phyloP scores from a whole-genome alignment of 164 flowering plant genomes.

The Warburgia ugandensis region DNA sequence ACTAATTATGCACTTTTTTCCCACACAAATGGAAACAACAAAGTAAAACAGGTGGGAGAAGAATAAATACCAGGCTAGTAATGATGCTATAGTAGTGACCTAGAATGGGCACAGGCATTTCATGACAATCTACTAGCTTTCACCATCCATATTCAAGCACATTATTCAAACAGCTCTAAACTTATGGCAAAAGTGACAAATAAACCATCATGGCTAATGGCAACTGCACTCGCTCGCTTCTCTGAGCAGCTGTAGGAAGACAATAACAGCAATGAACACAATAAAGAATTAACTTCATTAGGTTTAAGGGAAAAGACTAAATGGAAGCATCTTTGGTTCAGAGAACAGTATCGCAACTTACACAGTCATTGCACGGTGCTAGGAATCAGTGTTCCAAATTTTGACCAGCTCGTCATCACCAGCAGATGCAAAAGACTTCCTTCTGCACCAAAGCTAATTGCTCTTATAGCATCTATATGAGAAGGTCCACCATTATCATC shows the following conservation, averaged over 20 bases:
- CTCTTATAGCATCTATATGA: constrained; percentile 77
- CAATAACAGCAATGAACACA: too few species aligned
- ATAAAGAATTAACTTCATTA: too few species aligned
- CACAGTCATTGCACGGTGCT: constrained; percentile 65
- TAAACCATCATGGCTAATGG: constrained; percentile 56
- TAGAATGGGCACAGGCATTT: constrained; percentile 63
- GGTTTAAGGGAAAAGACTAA: too few species aligned
- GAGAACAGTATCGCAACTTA: too few species aligned
- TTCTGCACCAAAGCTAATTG: constrained; percentile 56
- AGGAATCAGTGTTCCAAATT: constrained; percentile 65
- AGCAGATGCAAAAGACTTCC: constrained; percentile 76
- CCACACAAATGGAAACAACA: too few species aligned
- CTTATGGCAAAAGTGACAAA: constrained; percentile 82
- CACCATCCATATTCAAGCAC: constrained; percentile 27
- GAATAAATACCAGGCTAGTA: constrained; percentile 62
- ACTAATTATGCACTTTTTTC: too few species aligned
- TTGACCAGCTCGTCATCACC: constrained; percentile 94
- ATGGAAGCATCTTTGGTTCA: too few species aligned
- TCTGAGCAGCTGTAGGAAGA: constrained; percentile 55
- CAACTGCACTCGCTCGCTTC: constrained; percentile 91
- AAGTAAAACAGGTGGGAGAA: background rate
- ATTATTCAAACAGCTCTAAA: constrained; percentile 89
- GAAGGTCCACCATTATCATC: constrained; percentile 45
- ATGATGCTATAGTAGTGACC: constrained; percentile 96
- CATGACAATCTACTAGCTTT: constrained; percentile 18